Evolutionary conservation across 352 stramenopile genomes (phyloP).

Genomic region (Globisporangium okanoganense): DNA sequence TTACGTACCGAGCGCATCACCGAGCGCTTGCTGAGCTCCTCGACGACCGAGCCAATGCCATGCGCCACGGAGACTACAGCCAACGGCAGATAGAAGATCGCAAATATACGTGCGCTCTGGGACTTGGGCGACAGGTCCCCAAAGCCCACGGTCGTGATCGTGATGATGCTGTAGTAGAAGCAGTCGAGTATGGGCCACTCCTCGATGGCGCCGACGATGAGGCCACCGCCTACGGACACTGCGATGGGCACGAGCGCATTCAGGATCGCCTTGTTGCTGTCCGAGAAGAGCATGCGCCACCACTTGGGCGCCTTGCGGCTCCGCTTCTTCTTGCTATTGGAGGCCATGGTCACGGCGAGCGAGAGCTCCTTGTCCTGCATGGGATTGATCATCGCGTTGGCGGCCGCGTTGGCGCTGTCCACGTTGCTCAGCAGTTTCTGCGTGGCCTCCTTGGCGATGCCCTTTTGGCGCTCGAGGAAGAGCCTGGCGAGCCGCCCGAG

Average conservation of each 20-base stretch:
- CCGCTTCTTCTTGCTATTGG: conserved; percentile 3
- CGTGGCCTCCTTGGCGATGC: conserved; percentile 54
- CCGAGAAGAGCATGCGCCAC: conserved; percentile 37
- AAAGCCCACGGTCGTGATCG: conserved; percentile 88
- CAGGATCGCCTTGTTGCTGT: conserved; percentile 51
- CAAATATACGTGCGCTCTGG: conserved; percentile 56
- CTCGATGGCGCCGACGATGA: conserved; percentile 57
- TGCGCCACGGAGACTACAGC: conserved; percentile 63
- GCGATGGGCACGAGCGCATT: conserved; percentile 39
- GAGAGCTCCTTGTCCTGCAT: conserved; percentile 20
- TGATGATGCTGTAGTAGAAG: conserved; percentile 91
- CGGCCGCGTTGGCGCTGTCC: conserved; percentile 30
- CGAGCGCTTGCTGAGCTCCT: conserved; percentile 49
- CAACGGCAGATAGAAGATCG: conserved; percentile 82
- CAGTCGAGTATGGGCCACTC: conserved; percentile 75
- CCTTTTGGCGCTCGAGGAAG: conserved; percentile 52
- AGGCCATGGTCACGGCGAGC: conserved; percentile 9
- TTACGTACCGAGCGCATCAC: conserved; percentile 41
- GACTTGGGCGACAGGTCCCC: conserved; percentile 73
- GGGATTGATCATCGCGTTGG: conserved; percentile 3
- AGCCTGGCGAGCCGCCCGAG: conserved; percentile 49
- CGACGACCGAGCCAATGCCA: conserved; percentile 59
- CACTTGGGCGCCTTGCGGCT: conserved; percentile 22
- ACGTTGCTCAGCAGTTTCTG: conserved; percentile 43
- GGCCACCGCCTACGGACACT: conserved; percentile 42